Conservation (phyloP, 106 monocot species). For the Narthecium ossifragum region DNA sequence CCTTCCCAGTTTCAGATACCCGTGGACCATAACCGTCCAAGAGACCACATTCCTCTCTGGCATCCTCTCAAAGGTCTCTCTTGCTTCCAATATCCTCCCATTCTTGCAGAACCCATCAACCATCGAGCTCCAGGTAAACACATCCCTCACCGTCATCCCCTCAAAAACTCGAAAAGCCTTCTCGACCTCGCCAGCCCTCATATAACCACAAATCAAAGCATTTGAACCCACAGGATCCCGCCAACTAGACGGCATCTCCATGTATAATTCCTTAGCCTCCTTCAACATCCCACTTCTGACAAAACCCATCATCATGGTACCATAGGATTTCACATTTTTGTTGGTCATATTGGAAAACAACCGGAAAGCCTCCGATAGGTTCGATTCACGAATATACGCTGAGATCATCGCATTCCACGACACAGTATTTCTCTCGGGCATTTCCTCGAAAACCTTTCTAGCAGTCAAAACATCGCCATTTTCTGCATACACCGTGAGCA, state of each 20-base stretch:
- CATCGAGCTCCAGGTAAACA: slow-evolving; percentile 52
- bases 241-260: slow-evolving; percentile 32
- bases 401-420: slow-evolving; percentile 78
- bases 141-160: slow-evolving; percentile 33
- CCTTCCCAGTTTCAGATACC: slow-evolving; percentile 27
- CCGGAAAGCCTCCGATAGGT: slow-evolving; percentile 29
- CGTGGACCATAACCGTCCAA: slow-evolving; percentile 49
- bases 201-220: slow-evolving; percentile 45
- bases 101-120: slow-evolving; percentile 49
- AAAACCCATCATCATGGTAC: slow-evolving; percentile 46
- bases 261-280: slow-evolving; percentile 39
- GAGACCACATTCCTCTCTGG: slow-evolving; percentile 50
- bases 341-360: slow-evolving; percentile 35
- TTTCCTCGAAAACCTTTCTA: slow-evolving; percentile 52
- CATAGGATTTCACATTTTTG: slow-evolving; percentile 36
- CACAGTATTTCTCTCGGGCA: slow-evolving; percentile 47
- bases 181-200: slow-evolving; percentile 28
- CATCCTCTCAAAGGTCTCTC: slow-evolving; percentile 24
- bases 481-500: slow-evolving; percentile 50
- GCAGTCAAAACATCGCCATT: slow-evolving; percentile 27
- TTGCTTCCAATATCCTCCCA: slow-evolving; percentile 36
- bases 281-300: slow-evolving; percentile 28
- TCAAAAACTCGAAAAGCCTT: slow-evolving; percentile 30
- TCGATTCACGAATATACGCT: slow-evolving; percentile 26
- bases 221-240: slow-evolving; percentile 57